phyloP scores from a whole-genome alignment of 2,329 filamentous ascomycete genomes.

The Tolypocladium cylindrosporum region DNA sequence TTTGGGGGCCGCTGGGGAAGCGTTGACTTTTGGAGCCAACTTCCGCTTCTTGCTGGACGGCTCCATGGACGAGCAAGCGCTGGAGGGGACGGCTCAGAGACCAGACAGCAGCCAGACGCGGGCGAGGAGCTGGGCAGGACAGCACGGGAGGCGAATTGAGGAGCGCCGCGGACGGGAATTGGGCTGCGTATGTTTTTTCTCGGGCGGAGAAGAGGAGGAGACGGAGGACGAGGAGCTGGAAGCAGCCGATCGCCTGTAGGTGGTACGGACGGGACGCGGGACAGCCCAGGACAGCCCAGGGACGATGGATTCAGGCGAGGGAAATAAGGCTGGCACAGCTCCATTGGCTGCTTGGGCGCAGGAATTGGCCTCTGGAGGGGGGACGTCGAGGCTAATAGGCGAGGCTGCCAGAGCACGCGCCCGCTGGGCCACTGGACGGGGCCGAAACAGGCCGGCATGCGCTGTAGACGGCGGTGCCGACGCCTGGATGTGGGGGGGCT shows the following conservation, averaged over 20 bases:
- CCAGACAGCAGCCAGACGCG: not conserved
- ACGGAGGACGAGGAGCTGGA: not conserved
- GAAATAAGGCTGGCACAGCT: slow-evolving; percentile 16
- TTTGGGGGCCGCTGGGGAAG: slow-evolving; percentile 17
- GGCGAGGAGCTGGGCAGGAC: not conserved
- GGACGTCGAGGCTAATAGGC: slow-evolving; percentile 12
- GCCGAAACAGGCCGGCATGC: not conserved
- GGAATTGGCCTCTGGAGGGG: slow-evolving; percentile 11
- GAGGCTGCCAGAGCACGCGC: slow-evolving; percentile 15
- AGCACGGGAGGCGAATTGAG: not conserved
- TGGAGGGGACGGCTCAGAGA: slow-evolving; percentile 7
- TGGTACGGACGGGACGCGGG: not conserved
- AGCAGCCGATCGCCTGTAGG: not conserved
- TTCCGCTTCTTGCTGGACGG: slow-evolving; percentile 32
- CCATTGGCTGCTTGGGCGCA: slow-evolving; percentile 3
- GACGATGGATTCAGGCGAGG: slow-evolving; percentile 7
- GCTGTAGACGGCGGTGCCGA: not conserved
- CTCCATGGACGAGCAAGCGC: slow-evolving; percentile 23
- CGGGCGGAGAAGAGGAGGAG: not conserved
- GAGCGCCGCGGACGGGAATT: not conserved
- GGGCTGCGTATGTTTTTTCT: not conserved
- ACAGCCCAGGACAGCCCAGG: not conserved
- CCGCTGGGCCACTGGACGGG: not conserved
- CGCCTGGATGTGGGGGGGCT: slow-evolving; percentile 8
- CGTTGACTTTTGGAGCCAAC: slow-evolving; percentile 31